Evolutionary conservation across 139 green algal species (phyloP).

Genomic region (Chlamydomonas schloesseri): DNA sequence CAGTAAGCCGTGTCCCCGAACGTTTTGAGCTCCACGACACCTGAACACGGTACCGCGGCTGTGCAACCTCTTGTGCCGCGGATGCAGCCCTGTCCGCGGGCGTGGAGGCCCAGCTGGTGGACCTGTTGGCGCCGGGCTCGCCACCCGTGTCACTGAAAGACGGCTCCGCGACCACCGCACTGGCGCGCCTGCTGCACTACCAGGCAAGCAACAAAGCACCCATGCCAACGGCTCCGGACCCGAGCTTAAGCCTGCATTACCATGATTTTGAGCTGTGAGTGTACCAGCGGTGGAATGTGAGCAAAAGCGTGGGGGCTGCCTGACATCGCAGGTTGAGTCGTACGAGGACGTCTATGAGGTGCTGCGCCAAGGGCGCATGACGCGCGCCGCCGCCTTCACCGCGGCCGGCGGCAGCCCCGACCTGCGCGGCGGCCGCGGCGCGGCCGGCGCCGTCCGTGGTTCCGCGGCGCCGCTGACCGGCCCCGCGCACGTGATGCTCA

Average conservation of each 20-base stretch:
- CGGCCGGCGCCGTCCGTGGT: background rate
- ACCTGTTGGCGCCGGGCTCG: slow-evolving; percentile 45
- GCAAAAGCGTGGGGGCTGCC: no score
- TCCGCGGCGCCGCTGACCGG: background rate
- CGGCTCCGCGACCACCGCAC: slow-evolving; percentile 38
- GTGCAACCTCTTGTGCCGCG: no score
- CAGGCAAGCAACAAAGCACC: background rate
- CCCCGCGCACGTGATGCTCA: slow-evolving; percentile 55
- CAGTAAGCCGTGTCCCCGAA: no score
- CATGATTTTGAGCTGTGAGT: no score
- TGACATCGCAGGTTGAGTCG: slow-evolving; percentile 11
- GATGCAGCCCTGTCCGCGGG: slow-evolving; percentile 40
- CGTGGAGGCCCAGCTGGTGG: slow-evolving; percentile 47
- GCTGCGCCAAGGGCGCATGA: slow-evolving; percentile 34
- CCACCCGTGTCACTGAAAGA: slow-evolving; percentile 48
- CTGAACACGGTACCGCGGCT: no score
- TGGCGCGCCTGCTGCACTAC: slow-evolving; percentile 43
- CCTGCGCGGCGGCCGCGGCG: background rate
- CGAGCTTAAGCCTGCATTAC: no score
- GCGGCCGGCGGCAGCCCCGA: background rate
- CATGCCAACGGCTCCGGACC: no score
- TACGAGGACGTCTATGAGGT: slow-evolving; percentile 51
- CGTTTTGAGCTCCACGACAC: no score
- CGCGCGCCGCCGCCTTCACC: background rate
- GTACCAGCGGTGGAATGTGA: no score